Evolutionary conservation across 2,329 filamentous ascomycete species (phyloP), one percentile per base, ranked within the genome.

Genomic region (Fusarium palustre): DNA sequence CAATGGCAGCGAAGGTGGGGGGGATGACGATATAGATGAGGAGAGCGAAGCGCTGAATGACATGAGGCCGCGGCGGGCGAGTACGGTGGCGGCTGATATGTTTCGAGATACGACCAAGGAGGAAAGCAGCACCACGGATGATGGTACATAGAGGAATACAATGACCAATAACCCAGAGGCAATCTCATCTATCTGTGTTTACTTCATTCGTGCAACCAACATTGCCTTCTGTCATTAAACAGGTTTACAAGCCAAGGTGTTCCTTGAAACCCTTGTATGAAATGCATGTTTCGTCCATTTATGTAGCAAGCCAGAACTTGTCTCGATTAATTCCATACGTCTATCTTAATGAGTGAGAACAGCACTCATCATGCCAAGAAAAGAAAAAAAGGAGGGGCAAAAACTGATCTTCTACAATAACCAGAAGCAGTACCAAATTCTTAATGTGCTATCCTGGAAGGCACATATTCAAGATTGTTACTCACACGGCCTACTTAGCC

Each of bases 21-120:
- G 77, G 11, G 75, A 79, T n/a, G 77, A 85, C 31, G 71, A 75
- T 4, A 81, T 85, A 47, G 85, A 84, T 34, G 84, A 86, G 61
- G 84, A 85, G 60, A 88, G 84, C 64, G 87, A 90, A 75, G 83
- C 86, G 22, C 79, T 90, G 24, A 74, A 72, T 38, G 85, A 87
- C 50, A 78, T 81, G 49, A 81, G 84, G 28, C 84, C 87, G 5
- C 79, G 86, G 71, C 83, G 88, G 61, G 82, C 83, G 61, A 91
- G 89, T 68, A 77, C 87, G 33, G 83, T 87, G 48, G 83, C 81
- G 47, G 81, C 77, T 16, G 70, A 73, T 8, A 78, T 89, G 42
- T 88, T 88, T 76, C 85, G 76, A 48, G 70, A 75, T 34, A 71
- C 73, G 24, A 60, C 50, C n/a, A 64, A 57, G 31, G 70, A 63